These are phyloP conservation scores for Penicillium soppii DNA, from an alignment of 495 filamentous ascomycete species.

Conservation along the genomic window DNA sequence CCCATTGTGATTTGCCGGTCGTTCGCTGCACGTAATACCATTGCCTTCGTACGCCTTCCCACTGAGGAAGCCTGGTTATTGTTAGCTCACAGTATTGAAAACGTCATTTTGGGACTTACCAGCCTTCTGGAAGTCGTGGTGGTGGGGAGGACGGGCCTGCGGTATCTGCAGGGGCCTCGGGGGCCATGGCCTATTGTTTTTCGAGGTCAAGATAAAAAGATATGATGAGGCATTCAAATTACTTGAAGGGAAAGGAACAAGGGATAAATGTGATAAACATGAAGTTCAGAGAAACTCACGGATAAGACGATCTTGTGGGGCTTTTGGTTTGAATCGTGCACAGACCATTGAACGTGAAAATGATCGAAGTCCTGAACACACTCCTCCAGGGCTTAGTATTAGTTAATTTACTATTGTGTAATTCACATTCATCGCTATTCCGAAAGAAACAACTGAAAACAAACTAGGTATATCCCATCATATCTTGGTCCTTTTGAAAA, in stretches of 20 bases:
- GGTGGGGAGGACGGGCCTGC: constrained; percentile 71
- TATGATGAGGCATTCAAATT: neutral
- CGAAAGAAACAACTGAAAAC: too few species aligned
- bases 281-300: constrained; percentile 2
- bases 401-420: too few species aligned
- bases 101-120: constrained; percentile 40
- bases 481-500: too few species aligned
- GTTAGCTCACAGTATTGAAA: neutral
- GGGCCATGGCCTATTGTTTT: constrained; percentile 18
- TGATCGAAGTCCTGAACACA: neutral
- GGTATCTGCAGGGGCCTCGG: constrained; percentile 55
- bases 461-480: too few species aligned
- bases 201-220: neutral
- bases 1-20: constrained; percentile 76
- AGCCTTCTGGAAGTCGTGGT: constrained; percentile 68
- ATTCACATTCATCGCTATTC: too few species aligned
- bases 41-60: constrained; percentile 69
- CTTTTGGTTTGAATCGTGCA: constrained; percentile 22
- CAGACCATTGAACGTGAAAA: constrained; percentile 6
- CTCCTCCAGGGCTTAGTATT: too few species aligned
- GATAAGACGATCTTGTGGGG: constrained; percentile 28
- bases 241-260: constrained; percentile 1
- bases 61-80: constrained; percentile 66
- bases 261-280: neutral
- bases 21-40: constrained; percentile 81